Evolutionary conservation across 2,329 filamentous ascomycete genomes (phyloP).

Genomic region (Acephala macrosclerotiorum): DNA sequence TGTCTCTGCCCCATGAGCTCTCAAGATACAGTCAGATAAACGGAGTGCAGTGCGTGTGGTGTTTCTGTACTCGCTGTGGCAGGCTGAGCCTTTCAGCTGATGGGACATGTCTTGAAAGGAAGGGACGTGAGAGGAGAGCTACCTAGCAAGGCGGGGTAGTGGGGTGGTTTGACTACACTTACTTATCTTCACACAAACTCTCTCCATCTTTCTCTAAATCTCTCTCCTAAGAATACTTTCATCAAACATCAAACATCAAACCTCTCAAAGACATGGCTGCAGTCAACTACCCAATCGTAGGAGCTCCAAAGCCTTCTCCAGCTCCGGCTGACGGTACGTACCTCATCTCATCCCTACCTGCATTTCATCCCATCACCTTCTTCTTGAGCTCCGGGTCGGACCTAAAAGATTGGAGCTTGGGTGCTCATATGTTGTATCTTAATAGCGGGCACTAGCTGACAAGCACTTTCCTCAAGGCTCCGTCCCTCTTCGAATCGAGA

Average conservation of each 20-base stretch:
- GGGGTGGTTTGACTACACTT: background rate
- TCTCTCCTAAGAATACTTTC: too few relatives aligned
- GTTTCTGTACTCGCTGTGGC: too few relatives aligned
- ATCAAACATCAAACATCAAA: background rate
- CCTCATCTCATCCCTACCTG: background rate
- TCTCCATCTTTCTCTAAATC: too few relatives aligned
- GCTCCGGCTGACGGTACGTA: conserved; percentile 32
- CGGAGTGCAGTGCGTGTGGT: too few relatives aligned
- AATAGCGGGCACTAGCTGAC: background rate
- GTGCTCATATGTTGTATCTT: background rate
- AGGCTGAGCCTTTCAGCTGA: too few relatives aligned
- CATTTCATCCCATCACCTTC: background rate
- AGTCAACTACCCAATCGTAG: conserved; percentile 33
- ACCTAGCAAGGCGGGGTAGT: background rate
- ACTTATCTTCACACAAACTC: background rate
- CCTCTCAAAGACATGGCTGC: conserved; percentile 24
- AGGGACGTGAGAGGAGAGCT: background rate
- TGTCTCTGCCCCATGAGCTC: too few relatives aligned
- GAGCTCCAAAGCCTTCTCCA: conserved; percentile 28
- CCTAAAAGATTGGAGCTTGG: too few relatives aligned
- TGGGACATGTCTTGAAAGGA: background rate
- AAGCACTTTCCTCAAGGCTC: conserved; percentile 29
- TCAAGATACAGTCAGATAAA: too few relatives aligned
- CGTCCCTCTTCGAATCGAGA: conserved; percentile 63
- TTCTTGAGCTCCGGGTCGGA: too few relatives aligned